Base-by-base conservation (phyloP, 2,329 filamentous ascomycete species). In the Alternaria metachromatica region DNA sequence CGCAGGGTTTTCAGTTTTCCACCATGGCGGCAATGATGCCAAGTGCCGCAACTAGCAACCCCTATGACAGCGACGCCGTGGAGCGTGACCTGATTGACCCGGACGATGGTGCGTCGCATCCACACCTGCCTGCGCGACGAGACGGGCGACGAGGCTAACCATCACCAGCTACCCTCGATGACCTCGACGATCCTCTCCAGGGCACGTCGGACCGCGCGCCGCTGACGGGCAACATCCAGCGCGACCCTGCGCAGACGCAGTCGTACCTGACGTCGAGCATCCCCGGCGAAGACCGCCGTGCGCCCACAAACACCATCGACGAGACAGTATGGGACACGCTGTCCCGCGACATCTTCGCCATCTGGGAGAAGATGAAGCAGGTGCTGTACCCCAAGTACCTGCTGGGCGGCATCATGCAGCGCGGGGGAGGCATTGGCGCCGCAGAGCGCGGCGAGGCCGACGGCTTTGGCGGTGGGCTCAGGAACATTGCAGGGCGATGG, bases 301-400 rank as follows among this genome's bases (percentile, higher is more conserved):
- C 96, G 15, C 88, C 94, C 8, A 89, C 91, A 70, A 97, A 96
- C 82, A 99, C 96, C 49, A 96, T 99, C 80, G 96, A 99, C 81
- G 96, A 99, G 83, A 90, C 90, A 2, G 96, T 99, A 44, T 99
- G 96, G 96, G 93, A 95, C 46, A 99, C 96, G n/a, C 85, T 99
- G 64, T 93, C 92, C 56, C 91, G 96, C 71, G 96, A 99, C 80
- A 84, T 99, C 69, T 82, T 95, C 8, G 96, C 94, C 25, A 93
- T 98, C 37, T 98, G 96, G 95, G 92, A 93, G 82, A 99, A 99
- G 86, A 93, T 99, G 90, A 90, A 92, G 80, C 95, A 97, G 84
- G 96, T 99, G 43, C 88, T 99, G 64, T 99, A 93, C 82, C 96
- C 96, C 18, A 94, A 94, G 77, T 98, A 98, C 83, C 87, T 99